A percentile compares a stretch with the other conserved stretches of the same genome.
phyloP scores from a whole-genome alignment of 2,329 filamentous ascomycete species.

The Penicillium thymicola region DNA sequence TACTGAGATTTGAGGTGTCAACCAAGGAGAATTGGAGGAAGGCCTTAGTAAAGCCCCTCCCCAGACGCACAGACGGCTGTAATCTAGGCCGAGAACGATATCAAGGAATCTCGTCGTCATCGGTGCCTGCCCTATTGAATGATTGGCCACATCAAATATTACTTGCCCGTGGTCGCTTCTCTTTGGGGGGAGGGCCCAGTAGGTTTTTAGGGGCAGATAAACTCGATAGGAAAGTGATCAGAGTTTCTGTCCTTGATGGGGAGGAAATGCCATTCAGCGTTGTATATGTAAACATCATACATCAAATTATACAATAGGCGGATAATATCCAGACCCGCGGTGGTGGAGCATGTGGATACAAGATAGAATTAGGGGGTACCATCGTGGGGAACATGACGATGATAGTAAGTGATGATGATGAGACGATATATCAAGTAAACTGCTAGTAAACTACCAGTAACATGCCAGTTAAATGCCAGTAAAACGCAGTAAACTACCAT shows the following conservation, averaged over 20 bases:
- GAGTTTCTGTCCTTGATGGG: neutral
- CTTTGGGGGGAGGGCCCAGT: too few species aligned
- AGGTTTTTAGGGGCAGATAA: neutral
- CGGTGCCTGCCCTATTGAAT: neutral
- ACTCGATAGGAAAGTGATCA: neutral
- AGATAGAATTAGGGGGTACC: neutral
- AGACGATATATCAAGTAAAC: neutral
- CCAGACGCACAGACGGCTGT: constrained; percentile 14
- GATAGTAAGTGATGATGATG: constrained; percentile 18
- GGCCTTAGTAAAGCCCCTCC: neutral
- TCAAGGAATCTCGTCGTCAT: constrained; percentile 18
- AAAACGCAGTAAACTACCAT: too few species aligned
- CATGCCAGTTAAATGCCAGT: too few species aligned
- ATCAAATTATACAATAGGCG: neutral
- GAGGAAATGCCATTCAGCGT: neutral
- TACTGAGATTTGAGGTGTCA: neutral
- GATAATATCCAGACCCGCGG: constrained; percentile 5
- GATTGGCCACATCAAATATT: constrained; percentile 7
- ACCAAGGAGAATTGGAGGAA: neutral
- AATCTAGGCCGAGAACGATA: constrained; percentile 11
- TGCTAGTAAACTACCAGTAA: too few species aligned
- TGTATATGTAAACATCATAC: neutral
- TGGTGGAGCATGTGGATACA: constrained; percentile 13
- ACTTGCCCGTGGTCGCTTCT: neutral
- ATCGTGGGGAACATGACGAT: constrained; percentile 3